Evolutionary conservation across 495 filamentous ascomycete species (phyloP).

Genomic region (Penicillium soppii): DNA sequence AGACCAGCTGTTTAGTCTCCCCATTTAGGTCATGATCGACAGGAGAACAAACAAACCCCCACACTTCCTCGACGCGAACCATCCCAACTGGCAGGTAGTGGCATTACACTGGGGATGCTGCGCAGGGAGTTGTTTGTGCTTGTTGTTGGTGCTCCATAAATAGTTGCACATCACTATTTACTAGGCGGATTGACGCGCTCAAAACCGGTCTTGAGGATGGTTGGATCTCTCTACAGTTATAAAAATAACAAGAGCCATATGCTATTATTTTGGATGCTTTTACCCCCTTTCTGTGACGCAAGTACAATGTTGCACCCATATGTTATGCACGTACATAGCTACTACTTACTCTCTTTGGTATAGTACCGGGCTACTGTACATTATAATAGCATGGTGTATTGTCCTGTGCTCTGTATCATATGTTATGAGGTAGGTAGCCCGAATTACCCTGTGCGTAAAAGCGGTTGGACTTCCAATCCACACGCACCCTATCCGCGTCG

Average conservation of each 20-base stretch:
- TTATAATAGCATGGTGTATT: not conserved
- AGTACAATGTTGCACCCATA: too few relatives aligned
- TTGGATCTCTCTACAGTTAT: not conserved
- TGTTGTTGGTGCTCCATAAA: not conserved
- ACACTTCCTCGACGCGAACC: constrained; percentile 1
- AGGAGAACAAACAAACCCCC: constrained; percentile 19
- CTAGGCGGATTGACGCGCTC: not conserved
- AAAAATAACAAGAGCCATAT: not conserved
- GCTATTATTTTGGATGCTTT: not conserved
- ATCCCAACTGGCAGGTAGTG: not conserved
- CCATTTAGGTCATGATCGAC: constrained; percentile 18
- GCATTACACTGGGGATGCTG: not conserved
- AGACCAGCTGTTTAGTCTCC: constrained; percentile 9
- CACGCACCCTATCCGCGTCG: not conserved
- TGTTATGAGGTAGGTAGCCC: constrained; percentile 6
- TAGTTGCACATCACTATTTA: constrained; percentile 5
- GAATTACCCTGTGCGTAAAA: not conserved
- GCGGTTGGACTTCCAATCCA: not conserved
- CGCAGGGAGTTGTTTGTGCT: not conserved
- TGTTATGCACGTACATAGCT: not conserved
- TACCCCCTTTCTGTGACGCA: not conserved
- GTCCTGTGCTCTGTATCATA: not conserved
- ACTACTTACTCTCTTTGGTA: not conserved
- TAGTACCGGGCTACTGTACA: not conserved
- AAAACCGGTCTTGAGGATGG: not conserved